Evolutionary conservation across 1,284 basidiomycete genomes (phyloP), one percentile per base, ranked within the genome.

Genomic region (Puccinia brachypodii): DNA sequence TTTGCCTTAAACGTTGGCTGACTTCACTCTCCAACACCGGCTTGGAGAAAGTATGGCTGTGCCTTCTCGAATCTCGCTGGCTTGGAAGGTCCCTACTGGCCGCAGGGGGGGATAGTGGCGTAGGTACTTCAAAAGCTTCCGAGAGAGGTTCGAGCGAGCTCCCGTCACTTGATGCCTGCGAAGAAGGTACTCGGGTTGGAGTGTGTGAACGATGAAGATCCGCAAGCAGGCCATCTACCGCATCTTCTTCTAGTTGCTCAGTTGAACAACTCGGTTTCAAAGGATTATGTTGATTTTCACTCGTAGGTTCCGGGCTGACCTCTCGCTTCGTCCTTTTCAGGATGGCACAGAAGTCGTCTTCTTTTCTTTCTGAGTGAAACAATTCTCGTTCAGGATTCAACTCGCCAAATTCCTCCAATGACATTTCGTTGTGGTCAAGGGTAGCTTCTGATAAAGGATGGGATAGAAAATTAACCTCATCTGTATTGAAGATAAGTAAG

Each of bases 81-180:
- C 33, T 47, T 50, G 69, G 56, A 60, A 73, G 79, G 28, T 53
- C 42, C 60, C 31, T 47, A 56, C 22, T 38, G 60, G 42, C 25
- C n/a, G 42, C 11, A 28, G 56, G 40, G 4, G 80, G 80, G 13
- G 80, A 82, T 36, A 82, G 36, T 31, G 56, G 56, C 36, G 72
- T 75, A 25, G 60, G 72, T 40, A 82, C 58, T 31, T 82, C 80
- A 50, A 82, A 82, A 53, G 72, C 72, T 71, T 82, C 80, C 40
- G 69, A 73, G 8, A 82, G 80, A 22, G 80, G 80, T 56, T 82
- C 80, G 13, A 82, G 73, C n/a, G 80, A 82, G 22, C 72, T 64
- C 38, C 9, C 72, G 72, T 74, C 72, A 42, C 58, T 64, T 2
- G 74, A 76, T 47, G 74, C 56, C 47, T 76, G 74, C 36, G 74